Conservation (phyloP, 108 stramenopile species). For the Asterionellopsis glacialis region DNA sequence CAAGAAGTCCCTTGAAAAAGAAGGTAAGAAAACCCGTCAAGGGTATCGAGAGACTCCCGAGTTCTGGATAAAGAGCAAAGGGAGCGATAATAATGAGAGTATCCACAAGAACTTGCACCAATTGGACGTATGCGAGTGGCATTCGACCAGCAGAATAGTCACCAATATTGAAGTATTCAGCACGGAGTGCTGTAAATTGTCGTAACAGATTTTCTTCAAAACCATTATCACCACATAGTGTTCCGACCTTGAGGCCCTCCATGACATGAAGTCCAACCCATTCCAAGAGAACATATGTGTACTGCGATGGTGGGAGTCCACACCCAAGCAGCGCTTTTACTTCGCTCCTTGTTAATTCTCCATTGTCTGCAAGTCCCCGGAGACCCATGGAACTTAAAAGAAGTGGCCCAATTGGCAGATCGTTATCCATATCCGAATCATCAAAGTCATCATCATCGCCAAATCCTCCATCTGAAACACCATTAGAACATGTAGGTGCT, state of each 20-base stretch:
- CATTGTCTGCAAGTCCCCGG: constrained; percentile 24
- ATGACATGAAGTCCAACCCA: constrained; percentile 53
- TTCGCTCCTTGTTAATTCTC: constrained; percentile 42
- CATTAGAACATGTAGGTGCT: constrained; percentile 30
- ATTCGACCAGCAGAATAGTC: constrained; percentile 54
- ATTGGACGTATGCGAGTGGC: constrained; percentile 70
- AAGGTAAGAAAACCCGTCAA: constrained; percentile 34
- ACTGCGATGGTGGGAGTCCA: constrained; percentile 57
- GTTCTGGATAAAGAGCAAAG: constrained; percentile 37
- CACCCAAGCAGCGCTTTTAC: constrained; percentile 29
- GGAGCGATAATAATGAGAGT: constrained; percentile 41
- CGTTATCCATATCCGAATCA: constrained; percentile 24
- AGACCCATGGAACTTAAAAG: constrained; percentile 44
- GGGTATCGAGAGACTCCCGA: constrained; percentile 39
- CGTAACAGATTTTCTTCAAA: constrained; percentile 47
- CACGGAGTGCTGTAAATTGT: constrained; percentile 37
- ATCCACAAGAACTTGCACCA: constrained; percentile 57
- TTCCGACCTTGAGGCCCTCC: constrained; percentile 44
- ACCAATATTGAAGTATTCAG: constrained; percentile 46
- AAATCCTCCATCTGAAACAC: background rate
- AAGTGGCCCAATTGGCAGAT: constrained; percentile 37
- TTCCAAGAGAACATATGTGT: constrained; percentile 46
- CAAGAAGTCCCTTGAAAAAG: constrained; percentile 46
- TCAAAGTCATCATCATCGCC: constrained; percentile 12
- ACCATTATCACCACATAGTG: constrained; percentile 34